Conservation (phyloP, 352 stramenopile genomes). For the Blastocystis sp. region DNA sequence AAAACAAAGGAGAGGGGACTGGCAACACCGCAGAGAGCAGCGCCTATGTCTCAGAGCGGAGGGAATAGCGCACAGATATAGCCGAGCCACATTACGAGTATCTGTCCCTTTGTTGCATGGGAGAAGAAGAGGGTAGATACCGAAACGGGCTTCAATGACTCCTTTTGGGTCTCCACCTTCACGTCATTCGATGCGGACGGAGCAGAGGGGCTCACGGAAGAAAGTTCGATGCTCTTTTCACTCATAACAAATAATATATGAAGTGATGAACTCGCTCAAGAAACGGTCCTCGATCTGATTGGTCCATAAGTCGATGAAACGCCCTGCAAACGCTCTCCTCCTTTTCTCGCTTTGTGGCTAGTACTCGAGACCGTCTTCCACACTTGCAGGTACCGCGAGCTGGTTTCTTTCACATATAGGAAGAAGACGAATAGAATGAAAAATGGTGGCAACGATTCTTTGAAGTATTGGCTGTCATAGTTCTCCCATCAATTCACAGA, state of each 20-base stretch:
- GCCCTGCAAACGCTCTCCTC: background rate
- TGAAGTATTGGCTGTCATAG: no score
- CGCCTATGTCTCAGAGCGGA: constrained; percentile 10
- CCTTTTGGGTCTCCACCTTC: background rate
- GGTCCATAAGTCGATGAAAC: background rate
- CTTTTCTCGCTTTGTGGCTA: background rate
- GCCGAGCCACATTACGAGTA: background rate
- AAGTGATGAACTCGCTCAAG: background rate
- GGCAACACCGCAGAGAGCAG: background rate
- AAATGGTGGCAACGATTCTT: background rate
- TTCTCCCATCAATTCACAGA: no score
- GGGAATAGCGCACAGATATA: background rate
- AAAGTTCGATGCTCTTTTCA: background rate
- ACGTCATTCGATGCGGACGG: background rate
- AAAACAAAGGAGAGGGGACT: constrained; percentile 22
- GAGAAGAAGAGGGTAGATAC: constrained; percentile 7
- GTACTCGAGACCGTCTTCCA: background rate
- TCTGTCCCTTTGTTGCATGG: constrained; percentile 3
- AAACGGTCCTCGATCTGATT: background rate
- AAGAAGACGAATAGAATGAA: background rate
- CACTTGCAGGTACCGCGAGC: background rate
- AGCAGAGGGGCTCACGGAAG: background rate
- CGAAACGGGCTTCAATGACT: background rate
- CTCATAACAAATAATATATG: constrained; percentile 2
- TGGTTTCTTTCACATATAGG: background rate